These are phyloP conservation scores for Ananas comosus DNA, from an alignment of 176 grass and related monocot genomes.

Conservation along the genomic window DNA sequence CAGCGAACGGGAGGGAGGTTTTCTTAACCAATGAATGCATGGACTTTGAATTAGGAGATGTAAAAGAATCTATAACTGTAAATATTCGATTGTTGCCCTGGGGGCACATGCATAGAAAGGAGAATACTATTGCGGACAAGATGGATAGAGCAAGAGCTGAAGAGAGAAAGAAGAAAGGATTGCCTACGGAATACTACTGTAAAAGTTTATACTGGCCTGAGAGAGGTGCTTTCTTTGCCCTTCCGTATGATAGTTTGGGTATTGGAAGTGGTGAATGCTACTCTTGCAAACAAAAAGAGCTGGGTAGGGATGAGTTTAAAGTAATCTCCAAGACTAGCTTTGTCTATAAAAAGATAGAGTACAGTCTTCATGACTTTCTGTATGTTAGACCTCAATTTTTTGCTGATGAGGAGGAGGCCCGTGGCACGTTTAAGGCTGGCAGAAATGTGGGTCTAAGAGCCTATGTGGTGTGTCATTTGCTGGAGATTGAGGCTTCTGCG, in stretches of 20 bases:
- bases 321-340: constrained; percentile 57
- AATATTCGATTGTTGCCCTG: constrained; percentile 65
- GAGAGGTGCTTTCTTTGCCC: constrained; percentile 79
- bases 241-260: constrained; percentile 59
- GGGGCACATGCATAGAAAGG: constrained; percentile 86
- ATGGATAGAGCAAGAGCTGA: constrained; percentile 54
- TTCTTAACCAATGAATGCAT: constrained; percentile 86
- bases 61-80: constrained; percentile 66
- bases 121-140: constrained; percentile 59
- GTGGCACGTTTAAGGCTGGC: constrained; percentile 63
- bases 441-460: constrained; percentile 92
- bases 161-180: constrained; percentile 82
- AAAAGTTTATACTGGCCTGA: constrained; percentile 86
- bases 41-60: constrained; percentile 69
- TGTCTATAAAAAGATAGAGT: constrained; percentile 46
- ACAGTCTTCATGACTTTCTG: constrained; percentile 66
- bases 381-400: constrained; percentile 82
- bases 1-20: constrained; percentile 86
- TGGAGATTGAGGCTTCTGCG: constrained; percentile 38
- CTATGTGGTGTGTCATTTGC: constrained; percentile 72
- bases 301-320: constrained; percentile 47
- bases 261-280: constrained; percentile 71
- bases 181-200: constrained; percentile 71
- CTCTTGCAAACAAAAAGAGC: constrained; percentile 61
- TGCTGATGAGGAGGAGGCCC: constrained; percentile 39